Conservation (phyloP, 2,329 filamentous ascomycete species). For the Aspergillaceae sp. region DNA sequence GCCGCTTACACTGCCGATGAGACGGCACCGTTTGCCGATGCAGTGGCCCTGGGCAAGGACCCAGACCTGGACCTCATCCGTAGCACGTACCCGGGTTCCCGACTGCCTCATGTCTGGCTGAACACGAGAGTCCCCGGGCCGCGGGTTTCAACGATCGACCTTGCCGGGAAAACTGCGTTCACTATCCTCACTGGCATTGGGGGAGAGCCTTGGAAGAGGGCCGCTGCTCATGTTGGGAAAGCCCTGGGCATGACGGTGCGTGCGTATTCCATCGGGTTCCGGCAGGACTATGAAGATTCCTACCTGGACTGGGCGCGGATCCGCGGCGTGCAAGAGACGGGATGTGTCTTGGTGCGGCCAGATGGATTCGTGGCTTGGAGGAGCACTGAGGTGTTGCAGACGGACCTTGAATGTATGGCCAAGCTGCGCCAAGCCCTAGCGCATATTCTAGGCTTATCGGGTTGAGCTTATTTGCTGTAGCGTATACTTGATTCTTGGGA, state of each 20-base stretch:
- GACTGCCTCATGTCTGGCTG: conserved; percentile 57
- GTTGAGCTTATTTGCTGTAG: too few relatives aligned
- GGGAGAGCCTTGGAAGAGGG: conserved; percentile 46
- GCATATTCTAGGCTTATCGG: too few relatives aligned
- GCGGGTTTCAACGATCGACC: conserved; percentile 50
- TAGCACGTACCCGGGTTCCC: conserved; percentile 50
- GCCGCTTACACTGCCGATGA: conserved; percentile 43
- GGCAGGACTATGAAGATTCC: conserved; percentile 53
- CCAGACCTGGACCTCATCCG: conserved; percentile 37
- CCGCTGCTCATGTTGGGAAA: conserved; percentile 34
- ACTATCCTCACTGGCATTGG: conserved; percentile 48
- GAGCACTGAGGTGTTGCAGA: conserved; percentile 4
- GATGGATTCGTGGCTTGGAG: conserved; percentile 54
- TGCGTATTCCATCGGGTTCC: conserved; percentile 47
- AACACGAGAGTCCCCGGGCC: conserved; percentile 40
- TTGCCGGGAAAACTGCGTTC: conserved; percentile 50
- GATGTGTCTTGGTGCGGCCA: conserved; percentile 50
- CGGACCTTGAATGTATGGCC: too few relatives aligned
- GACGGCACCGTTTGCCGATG: conserved; percentile 7
- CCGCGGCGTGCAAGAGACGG: conserved; percentile 49
- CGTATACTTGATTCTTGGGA: too few relatives aligned
- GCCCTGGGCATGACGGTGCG: conserved; percentile 41
- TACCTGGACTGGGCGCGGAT: conserved; percentile 52
- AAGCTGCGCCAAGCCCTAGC: too few relatives aligned
- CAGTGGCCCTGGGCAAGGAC: conserved; percentile 24